Evolutionary conservation across 169 alveolate genomes (phyloP), one percentile per base, ranked within the genome.

Genomic region (Perkinsus olseni): DNA sequence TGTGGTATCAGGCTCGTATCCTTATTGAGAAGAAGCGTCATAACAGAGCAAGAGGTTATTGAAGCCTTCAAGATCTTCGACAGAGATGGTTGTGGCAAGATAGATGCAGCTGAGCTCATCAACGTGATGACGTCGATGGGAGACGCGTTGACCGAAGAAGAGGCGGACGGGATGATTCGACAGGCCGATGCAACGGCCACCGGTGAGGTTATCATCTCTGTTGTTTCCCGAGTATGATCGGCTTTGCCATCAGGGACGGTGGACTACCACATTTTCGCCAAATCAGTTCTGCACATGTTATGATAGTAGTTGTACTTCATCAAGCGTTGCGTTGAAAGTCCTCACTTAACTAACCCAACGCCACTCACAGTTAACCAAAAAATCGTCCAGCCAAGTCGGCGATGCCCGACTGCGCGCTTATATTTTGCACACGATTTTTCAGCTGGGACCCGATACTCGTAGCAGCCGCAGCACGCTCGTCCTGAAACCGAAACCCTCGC

Each of bases 31-130:
- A 8, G 34, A 28, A 62, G 82, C 10, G 31, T 62, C 34, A 62
- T 62, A 0, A 62, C 82, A 13, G 82, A 94, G 93, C 95, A 95
- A 38, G 96, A 95, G 90, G 93, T 96, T 62, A 93, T 95, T 40
- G 95, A 93, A 36, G 94, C 96, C 50, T 95, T 94, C 93, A 95
- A 95, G 95, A 96, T 94, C 94, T 95, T 95, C 91, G 96, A 95
- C 91, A 92, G 96, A 94, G 96, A 94, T 94, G 97, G 96, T 48
- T 93, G 94, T 93, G 96, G 96, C n/a, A 95, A 94, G 74, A 96
- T 96, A 74, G 94, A 95, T 74, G 96, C 96, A 36, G 95, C 95
- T 37, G 97, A 96, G 95, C 94, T 93, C 91, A 92, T 93, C 92
- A 94, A 93, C 91, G 95, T 94, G 51, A 94, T 91, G 97, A 96